Percentiles rank a stretch among this genome's conserved stretches.
These are phyloP conservation scores for Candolleomyces efflorescens DNA, from an alignment of 768 basidiomycete species.

Conservation along the genomic window DNA sequence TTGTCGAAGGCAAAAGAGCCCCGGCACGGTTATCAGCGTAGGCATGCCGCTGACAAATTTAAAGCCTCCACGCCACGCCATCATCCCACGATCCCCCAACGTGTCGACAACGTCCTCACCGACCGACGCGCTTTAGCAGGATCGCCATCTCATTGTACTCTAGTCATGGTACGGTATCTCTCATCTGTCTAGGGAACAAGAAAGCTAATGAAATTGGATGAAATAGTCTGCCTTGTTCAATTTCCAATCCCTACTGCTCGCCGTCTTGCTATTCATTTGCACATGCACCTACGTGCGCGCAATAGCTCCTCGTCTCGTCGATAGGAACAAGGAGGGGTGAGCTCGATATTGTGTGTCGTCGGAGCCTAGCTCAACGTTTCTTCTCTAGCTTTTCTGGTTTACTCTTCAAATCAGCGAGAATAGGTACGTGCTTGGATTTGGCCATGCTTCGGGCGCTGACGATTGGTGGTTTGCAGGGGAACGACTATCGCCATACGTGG, in stretches of 20 bases:
- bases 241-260: constrained; percentile 92
- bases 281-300: constrained; percentile 95
- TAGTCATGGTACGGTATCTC: constrained; percentile 2
- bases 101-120: not conserved
- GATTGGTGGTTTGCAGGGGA: constrained; percentile 57
- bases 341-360: constrained; percentile 14
- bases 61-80: no score
- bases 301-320: constrained; percentile 84
- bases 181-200: not conserved
- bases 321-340: constrained; percentile 93
- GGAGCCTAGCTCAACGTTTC: not conserved
- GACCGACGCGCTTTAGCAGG: not conserved
- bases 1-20: no score
- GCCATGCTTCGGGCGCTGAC: not conserved
- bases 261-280: constrained; percentile 91
- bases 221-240: constrained; percentile 88
- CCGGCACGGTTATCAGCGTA: no score
- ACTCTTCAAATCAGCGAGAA: constrained; percentile 93
- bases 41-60: no score
- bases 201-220: not conserved
- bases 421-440: constrained; percentile 55
- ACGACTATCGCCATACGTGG: constrained; percentile 93
- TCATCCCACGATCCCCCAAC: no score
- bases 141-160: not conserved
- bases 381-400: constrained; percentile 75